phyloP scores from a whole-genome alignment of 1,284 basidiomycete genomes.

The Retiboletus flavoniger region DNA sequence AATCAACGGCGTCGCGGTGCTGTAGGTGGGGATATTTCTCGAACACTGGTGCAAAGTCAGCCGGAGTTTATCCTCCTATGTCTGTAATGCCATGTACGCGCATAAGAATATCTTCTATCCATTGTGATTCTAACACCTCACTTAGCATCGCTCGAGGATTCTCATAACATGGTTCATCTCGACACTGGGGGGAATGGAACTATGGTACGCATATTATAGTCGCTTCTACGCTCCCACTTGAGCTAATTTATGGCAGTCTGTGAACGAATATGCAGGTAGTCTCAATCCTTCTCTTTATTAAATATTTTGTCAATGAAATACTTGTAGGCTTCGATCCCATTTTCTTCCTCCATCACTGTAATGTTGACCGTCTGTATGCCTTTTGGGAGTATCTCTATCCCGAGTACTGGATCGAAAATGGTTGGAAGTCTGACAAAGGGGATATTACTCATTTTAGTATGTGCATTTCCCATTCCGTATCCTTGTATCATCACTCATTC shows the following conservation, averaged over 20 bases:
- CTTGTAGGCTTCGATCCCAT: slow-evolving; percentile 16
- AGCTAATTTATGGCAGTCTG: slow-evolving; percentile 5
- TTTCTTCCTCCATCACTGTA: slow-evolving; percentile 19
- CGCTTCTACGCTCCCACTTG: background rate
- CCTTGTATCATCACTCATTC: background rate
- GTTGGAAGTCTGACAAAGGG: slow-evolving; percentile 14
- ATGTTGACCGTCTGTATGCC: slow-evolving; percentile 19
- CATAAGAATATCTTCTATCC: background rate
- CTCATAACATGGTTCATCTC: slow-evolving; percentile 20
- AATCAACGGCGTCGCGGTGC: background rate
- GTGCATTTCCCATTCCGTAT: background rate
- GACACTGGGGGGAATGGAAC: slow-evolving; percentile 13
- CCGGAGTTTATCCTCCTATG: slow-evolving; percentile 8
- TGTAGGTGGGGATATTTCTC: slow-evolving; percentile 23
- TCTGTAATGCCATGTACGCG: slow-evolving; percentile 12
- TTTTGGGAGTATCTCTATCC: slow-evolving; percentile 24
- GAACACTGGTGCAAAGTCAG: background rate
- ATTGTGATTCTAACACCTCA: background rate
- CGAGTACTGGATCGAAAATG: slow-evolving; percentile 13
- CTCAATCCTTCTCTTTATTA: background rate
- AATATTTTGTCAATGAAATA: background rate
- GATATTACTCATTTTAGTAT: slow-evolving; percentile 6
- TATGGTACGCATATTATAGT: slow-evolving; percentile 11
- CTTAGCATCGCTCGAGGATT: slow-evolving; percentile 17
- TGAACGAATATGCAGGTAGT: slow-evolving; percentile 19